Percentiles rank a stretch among this genome's conserved stretches.
Conservation (phyloP, 2,329 filamentous ascomycete genomes). For the Fusarium praegraminearum region DNA sequence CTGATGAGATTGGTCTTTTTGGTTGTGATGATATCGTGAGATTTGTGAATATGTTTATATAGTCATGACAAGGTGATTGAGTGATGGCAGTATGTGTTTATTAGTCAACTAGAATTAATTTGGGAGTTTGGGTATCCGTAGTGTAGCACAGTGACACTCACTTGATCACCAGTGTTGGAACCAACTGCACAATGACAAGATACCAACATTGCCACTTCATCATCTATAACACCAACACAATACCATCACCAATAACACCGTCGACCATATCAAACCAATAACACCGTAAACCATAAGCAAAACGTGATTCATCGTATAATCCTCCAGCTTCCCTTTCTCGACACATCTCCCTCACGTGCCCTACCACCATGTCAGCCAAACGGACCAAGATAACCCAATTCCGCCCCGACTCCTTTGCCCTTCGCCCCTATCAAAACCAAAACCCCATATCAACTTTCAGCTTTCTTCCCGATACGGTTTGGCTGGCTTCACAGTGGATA, state of each 20-base stretch:
- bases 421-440: conserved; percentile 16
- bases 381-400: background rate
- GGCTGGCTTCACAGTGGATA: background rate
- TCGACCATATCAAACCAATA: background rate
- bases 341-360: background rate
- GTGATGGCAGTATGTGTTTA: rapidly evolving
- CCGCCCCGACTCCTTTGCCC: background rate
- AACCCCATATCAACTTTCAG: background rate
- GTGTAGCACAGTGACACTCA: background rate
- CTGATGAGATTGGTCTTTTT: background rate
- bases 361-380: background rate
- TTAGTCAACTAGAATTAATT: rapidly evolving
- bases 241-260: background rate
- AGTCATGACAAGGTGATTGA: rapidly evolving
- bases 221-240: background rate
- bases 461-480: background rate
- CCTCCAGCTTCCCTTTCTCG: background rate
- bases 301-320: background rate
- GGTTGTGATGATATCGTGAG: background rate
- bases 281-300: too few species aligned
- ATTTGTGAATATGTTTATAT: rapidly evolving
- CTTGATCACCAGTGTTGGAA: too few species aligned
- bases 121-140: too few species aligned
- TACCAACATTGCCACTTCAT: background rate
- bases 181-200: background rate